A percentile compares a stretch with the other conserved stretches of the same genome.
phyloP scores from a whole-genome alignment of 2,329 filamentous ascomycete genomes.

The Fusarium pseudoanthophilum region DNA sequence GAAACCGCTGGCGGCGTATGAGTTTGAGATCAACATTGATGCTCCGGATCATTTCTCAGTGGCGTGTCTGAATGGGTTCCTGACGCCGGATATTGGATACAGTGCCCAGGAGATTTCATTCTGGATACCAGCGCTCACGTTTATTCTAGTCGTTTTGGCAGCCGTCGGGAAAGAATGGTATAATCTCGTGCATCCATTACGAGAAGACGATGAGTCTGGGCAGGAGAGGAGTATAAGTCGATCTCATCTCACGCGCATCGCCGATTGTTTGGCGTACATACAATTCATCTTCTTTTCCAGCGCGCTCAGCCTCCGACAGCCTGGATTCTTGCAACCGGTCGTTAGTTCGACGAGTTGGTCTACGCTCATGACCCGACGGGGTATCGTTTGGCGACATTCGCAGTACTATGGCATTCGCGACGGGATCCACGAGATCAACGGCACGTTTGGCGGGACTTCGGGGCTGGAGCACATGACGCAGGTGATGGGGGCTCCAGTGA shows the following conservation, averaged over 20 bases:
- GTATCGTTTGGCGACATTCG: constrained; percentile 38
- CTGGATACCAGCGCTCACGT: constrained; percentile 24
- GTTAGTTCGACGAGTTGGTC: constrained; percentile 76
- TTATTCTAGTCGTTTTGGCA: constrained; percentile 29
- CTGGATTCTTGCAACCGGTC: constrained; percentile 78
- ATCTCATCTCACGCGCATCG: constrained; percentile 39
- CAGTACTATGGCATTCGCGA: constrained; percentile 53
- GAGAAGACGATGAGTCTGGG: constrained; percentile 20
- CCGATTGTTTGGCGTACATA: constrained; percentile 76
- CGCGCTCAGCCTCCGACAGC: constrained; percentile 75
- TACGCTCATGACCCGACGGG: constrained; percentile 66
- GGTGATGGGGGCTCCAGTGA: constrained; percentile 71
- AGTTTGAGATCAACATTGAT: constrained; percentile 27
- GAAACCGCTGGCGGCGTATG: constrained; percentile 30
- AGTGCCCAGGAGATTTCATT: constrained; percentile 3
- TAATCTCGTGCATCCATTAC: constrained; percentile 6
- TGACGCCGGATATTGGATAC: constrained; percentile 34
- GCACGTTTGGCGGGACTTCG: constrained; percentile 63
- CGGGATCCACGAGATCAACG: constrained; percentile 73
- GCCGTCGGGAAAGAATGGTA: constrained; percentile 31
- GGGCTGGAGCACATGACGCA: constrained; percentile 76
- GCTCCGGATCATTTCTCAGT: constrained; percentile 25
- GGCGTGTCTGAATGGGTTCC: constrained; percentile 23
- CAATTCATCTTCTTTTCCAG: constrained; percentile 80
- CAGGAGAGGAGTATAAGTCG: constrained; percentile 1